Evolutionary conservation across 2,329 filamentous ascomycete species (phyloP).

Genomic region (Colletotrichum scovillei): DNA sequence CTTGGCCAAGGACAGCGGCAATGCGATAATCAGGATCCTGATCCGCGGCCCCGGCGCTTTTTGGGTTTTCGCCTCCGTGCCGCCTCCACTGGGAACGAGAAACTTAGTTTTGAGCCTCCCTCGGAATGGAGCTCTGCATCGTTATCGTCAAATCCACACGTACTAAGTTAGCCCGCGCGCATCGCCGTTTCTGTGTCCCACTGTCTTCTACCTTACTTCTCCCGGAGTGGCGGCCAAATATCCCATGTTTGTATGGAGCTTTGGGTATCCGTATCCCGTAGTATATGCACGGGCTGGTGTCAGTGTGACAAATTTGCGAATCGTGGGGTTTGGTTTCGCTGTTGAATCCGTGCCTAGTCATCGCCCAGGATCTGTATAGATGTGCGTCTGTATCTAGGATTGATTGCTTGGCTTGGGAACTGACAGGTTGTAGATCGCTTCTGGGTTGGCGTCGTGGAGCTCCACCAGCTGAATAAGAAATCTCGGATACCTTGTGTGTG

Average conservation of each 20-base stretch:
- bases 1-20: not conserved
- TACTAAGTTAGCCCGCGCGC: not conserved
- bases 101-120: slow-evolving; percentile 3
- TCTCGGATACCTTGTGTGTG: not conserved
- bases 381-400: not conserved
- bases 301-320: not conserved
- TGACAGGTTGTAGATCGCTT: not conserved
- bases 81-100: slow-evolving; percentile 23
- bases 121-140: slow-evolving; percentile 1
- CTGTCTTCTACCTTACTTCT: not conserved
- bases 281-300: not conserved
- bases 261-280: not conserved
- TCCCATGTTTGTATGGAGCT: not conserved
- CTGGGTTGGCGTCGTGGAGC: not conserved
- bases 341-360: not conserved
- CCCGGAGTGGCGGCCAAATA: not conserved
- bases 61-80: slow-evolving; percentile 6
- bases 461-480: not conserved
- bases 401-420: not conserved
- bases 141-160: slow-evolving; percentile 15
- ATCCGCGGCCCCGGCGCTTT: slow-evolving; percentile 1
- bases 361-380: not conserved
- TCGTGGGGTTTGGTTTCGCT: too few species aligned
- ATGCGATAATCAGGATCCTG: not conserved
- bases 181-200: not conserved